Conservation (phyloP, 768 basidiomycete genomes). For the Serendipita indica region DNA sequence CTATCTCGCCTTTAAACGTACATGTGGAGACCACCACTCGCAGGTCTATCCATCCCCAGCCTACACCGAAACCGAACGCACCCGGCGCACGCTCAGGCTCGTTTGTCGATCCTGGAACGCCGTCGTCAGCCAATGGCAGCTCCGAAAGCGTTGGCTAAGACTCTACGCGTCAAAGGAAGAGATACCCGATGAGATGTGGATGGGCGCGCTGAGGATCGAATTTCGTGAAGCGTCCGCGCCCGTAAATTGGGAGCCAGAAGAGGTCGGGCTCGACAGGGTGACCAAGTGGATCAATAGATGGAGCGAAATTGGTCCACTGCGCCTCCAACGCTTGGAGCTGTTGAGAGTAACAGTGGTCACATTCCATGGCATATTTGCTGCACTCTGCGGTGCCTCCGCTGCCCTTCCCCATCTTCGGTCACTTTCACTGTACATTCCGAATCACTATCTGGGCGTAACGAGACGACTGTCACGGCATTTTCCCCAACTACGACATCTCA, state of each 20-base stretch:
- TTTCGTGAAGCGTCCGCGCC: not conserved
- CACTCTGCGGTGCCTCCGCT: not conserved
- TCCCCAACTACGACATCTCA: not conserved
- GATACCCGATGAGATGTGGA: not conserved
- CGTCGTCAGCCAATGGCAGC: not conserved
- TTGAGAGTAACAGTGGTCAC: not conserved
- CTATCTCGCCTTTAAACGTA: not conserved
- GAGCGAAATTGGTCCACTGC: no score
- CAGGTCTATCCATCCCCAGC: not conserved
- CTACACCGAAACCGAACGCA: not conserved
- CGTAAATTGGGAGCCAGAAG: not conserved
- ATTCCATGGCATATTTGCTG: not conserved
- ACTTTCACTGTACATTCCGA: not conserved
- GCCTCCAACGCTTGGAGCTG: not conserved
- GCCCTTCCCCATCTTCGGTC: not conserved
- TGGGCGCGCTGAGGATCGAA: not conserved
- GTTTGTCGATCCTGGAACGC: not conserved
- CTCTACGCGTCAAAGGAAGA: not conserved
- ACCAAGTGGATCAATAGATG: no score
- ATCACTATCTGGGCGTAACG: not conserved
- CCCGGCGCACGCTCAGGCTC: not conserved
- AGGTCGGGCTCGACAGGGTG: not conserved
- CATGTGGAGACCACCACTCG: not conserved
- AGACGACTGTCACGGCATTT: not conserved
- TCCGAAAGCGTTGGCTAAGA: not conserved